phyloP scores from a whole-genome alignment of 1,139 yeast genomes.

The Hyphopichia pseudoburtonii region DNA sequence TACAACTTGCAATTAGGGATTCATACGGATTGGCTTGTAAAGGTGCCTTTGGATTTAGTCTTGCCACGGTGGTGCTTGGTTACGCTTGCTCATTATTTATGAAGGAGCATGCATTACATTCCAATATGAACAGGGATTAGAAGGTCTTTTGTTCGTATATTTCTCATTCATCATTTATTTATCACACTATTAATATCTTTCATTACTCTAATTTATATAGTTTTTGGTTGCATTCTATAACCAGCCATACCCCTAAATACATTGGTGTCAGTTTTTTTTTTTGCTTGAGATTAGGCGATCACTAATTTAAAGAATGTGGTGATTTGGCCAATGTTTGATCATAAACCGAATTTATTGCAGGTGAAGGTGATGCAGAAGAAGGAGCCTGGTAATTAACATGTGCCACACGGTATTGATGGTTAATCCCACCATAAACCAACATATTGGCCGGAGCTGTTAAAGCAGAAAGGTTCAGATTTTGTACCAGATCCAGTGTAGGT shows the following conservation, averaged over 20 bases:
- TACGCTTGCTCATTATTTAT: constrained; percentile 35
- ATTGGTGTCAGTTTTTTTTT: background rate
- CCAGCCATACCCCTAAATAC: background rate
- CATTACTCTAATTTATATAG: too few relatives aligned
- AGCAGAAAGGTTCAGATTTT: too few relatives aligned
- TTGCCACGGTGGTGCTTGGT: constrained; percentile 38
- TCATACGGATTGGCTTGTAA: constrained; percentile 54
- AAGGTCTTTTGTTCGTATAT: background rate
- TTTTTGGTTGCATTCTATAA: background rate
- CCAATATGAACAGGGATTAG: constrained; percentile 36
- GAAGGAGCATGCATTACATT: constrained; percentile 45
- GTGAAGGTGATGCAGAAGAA: background rate
- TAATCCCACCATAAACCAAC: constrained; percentile 39
- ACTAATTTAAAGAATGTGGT: too few relatives aligned
- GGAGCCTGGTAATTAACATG: background rate
- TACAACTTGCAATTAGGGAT: constrained; percentile 42
- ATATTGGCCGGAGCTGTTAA: too few relatives aligned
- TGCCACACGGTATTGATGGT: constrained; percentile 41
- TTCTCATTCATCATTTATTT: background rate
- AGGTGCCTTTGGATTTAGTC: constrained; percentile 52
- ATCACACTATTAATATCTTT: too few relatives aligned
- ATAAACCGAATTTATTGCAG: too few relatives aligned
- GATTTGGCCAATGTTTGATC: too few relatives aligned
- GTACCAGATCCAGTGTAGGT: background rate
- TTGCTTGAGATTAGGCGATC: too few relatives aligned